Evolutionary conservation across 208 protist genomes (phyloP), one percentile per base, ranked within the genome.

Genomic region (Tritrichomonas foetus): DNA sequence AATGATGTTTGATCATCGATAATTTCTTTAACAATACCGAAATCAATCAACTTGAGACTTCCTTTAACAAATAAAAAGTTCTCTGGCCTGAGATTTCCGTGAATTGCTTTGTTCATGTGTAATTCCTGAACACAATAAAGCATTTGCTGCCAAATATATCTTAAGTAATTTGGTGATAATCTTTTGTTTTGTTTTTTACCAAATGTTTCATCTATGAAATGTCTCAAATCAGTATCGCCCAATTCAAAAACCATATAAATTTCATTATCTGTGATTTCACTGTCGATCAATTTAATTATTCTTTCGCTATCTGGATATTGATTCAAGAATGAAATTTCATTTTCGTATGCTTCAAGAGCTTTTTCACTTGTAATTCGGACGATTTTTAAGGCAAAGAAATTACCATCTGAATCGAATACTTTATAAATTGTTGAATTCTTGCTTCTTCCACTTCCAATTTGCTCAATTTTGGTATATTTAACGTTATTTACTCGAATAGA

Each of bases 41-140:
- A 96, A 94, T 97, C 96, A 74, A 96, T 96, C 25, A 97, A 93
- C 94, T 97, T 97, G 27, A 97, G 94, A 55, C 74, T 39, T 36
- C 94, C 95, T 78, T 95, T 49, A 2, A 96, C 96, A 20, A 96
- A 89, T 16, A 97, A 82, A 66, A 97, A 96, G 93, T 97, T 97
- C 25, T 95, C 95, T 14, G 96, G 96, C 93, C 96, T 96, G 11
- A 96, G 92, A 95, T 96, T 95, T 14, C 93, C 92, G 84, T 96
- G 96, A 16, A 96, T 92, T 22, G 96, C 95, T 25, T 95, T 50
- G 27, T 95, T 74, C 93, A 95, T 33, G 69, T 96, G 96, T 27
- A 96, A 95, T 25, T 57, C 82, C 44, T 96, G 36, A n/a, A 97
- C 95, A 11, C 94, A 94, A 64, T 94, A 80, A 30, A 95, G 94